These are phyloP conservation scores for Phaffia tasmanica DNA, from an alignment of 768 basidiomycete species.

Conservation along the genomic window DNA sequence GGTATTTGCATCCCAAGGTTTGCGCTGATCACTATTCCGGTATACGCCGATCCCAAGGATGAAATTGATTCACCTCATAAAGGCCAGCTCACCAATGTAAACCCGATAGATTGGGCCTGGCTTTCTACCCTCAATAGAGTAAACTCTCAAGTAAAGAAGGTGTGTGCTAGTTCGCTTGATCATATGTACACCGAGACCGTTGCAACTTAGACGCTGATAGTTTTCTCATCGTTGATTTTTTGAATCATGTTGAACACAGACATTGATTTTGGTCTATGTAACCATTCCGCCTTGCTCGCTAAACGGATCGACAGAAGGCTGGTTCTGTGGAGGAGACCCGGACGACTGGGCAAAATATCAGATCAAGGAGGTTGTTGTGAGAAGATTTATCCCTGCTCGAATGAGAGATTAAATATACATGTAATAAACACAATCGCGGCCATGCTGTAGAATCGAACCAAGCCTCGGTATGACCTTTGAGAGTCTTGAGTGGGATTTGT, in stretches of 20 bases:
- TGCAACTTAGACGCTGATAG: constrained; percentile 1
- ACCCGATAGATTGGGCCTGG: constrained; percentile 72
- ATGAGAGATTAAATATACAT: constrained; percentile 61
- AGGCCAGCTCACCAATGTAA: constrained; percentile 29
- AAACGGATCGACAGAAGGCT: not conserved
- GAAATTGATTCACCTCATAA: constrained; percentile 47
- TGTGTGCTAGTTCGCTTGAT: constrained; percentile 34
- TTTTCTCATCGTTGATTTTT: not conserved
- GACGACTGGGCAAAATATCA: constrained; percentile 47
- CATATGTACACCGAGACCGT: not conserved
- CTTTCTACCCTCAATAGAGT: constrained; percentile 93
- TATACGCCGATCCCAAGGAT: constrained; percentile 74
- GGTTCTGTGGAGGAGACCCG: constrained; percentile 48
- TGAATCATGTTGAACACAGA: constrained; percentile 46
- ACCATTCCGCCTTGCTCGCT: constrained; percentile 63
- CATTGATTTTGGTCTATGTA: constrained; percentile 77
- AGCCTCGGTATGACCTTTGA: no score
- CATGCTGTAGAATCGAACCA: constrained; percentile 8
- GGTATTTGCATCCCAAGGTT: no score
- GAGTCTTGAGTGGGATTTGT: no score
- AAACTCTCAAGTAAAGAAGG: constrained; percentile 94
- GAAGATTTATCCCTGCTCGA: constrained; percentile 78
- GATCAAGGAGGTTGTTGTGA: constrained; percentile 68
- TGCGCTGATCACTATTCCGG: constrained; percentile 76
- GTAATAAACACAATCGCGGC: constrained; percentile 4